phyloP scores from a whole-genome alignment of 352 stramenopile genomes.

The Globisporangium ultimum region DNA sequence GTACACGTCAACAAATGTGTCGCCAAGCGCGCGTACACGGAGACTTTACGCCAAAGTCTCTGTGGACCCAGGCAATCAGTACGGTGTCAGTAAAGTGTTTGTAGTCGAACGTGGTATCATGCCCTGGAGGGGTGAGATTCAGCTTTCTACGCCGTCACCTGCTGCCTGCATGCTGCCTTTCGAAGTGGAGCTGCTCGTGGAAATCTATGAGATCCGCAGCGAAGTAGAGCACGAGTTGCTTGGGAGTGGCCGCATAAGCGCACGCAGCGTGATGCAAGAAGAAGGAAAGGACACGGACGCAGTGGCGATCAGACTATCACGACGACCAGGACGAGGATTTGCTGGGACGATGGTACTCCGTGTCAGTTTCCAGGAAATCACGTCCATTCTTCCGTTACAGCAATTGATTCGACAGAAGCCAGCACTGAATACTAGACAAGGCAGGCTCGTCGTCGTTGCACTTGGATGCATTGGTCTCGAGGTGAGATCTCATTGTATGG shows the following conservation, averaged over 20 bases:
- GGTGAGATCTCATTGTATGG: neutral
- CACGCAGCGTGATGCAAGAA: neutral
- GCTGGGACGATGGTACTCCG: conserved; percentile 8
- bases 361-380: neutral
- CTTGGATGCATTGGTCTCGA: conserved; percentile 3
- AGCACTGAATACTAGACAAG: neutral
- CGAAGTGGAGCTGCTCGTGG: conserved; percentile 1
- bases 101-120: neutral
- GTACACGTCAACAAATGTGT: neutral
- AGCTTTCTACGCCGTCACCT: neutral
- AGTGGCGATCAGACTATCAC: neutral
- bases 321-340: neutral
- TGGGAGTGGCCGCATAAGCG: neutral
- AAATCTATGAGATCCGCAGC: conserved; percentile 6
- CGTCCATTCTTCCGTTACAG: neutral
- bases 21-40: neutral
- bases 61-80: conserved; percentile 7
- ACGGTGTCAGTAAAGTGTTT: neutral
- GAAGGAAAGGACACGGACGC: neutral
- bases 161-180: neutral
- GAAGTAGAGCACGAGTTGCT: neutral
- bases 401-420: neutral
- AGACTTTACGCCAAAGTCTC: conserved; percentile 5
- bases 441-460: neutral
- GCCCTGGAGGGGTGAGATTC: conserved; percentile 1